Evolutionary conservation across 2,329 filamentous ascomycete genomes (phyloP), one percentile per base, ranked within the genome.

Genomic region (Lasiodiplodia citricola): DNA sequence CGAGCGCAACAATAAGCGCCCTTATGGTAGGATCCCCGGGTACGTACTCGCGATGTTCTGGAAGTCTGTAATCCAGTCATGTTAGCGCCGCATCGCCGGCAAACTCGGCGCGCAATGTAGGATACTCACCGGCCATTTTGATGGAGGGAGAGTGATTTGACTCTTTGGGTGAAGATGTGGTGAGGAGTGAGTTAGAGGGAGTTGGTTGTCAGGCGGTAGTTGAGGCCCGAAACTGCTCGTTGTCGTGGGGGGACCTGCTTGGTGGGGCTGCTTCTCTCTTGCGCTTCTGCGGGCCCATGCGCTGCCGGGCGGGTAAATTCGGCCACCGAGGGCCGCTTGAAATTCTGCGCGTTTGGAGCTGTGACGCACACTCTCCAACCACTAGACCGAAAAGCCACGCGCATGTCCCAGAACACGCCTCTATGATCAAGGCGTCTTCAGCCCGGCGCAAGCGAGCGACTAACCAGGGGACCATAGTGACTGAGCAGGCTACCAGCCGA

Each of bases 1-100:
- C 47, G 18, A 50, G n/a, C 25, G 31, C 18, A 6, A 18, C 25
- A 8, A 16, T 28, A 58, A 18, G n/a, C 31, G 21, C 11, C 3
- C 51, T 16, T 58, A 54, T 41, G 54, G 25, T 44, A 18, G n/a
- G 54, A 41, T 66, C 7, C 52, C 62, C 16, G 66, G 54, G 31
- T 69, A 78, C 81, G 73, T 78, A 84, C 83, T 77, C 73, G 82
- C 83, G 70, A 84, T 75, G 57, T 74, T 72, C 68, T 72, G 60
- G 72, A 82, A 83, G 76, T 80, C 81, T 82, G 68, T 28, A 66
- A 31, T 31, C 47, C 51, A 14, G 47, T 64, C 60, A 64, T 38
- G 31, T 64, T 52, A 64, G 60, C 60, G 44, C 47, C 28, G 60
- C n/a, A 18, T 23, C 21, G 47, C 28, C 60, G 60, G 60, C 18